phyloP scores from a whole-genome alignment of 2,329 filamentous ascomycete species.

The Dactylella cylindrospora region DNA sequence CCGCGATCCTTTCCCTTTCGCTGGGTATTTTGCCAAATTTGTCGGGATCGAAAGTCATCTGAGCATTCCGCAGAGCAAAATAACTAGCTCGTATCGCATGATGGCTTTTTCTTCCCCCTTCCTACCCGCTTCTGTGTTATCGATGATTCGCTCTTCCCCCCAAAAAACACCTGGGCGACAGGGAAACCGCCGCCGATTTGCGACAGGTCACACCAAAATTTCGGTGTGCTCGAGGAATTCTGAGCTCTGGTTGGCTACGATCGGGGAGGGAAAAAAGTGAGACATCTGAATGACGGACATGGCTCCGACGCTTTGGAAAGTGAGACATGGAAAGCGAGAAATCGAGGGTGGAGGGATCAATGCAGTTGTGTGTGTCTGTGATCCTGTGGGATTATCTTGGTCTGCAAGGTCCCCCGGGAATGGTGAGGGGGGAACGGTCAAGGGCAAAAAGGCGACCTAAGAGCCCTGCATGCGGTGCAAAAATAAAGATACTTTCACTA shows the following conservation, averaged over 20 bases:
- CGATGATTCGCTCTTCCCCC: too few relatives aligned
- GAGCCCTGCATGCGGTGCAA: too few relatives aligned
- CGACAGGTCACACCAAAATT: slow-evolving; percentile 40
- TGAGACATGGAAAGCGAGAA: slow-evolving; percentile 41
- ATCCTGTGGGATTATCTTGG: background rate
- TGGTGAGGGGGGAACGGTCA: background rate
- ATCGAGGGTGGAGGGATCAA: background rate
- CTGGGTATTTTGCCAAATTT: slow-evolving; percentile 5
- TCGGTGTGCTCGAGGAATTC: slow-evolving; percentile 20
- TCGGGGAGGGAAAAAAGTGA: slow-evolving; percentile 13
- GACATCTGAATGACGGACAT: slow-evolving; percentile 39
- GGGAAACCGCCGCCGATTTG: slow-evolving; percentile 31
- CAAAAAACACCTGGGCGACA: too few relatives aligned
- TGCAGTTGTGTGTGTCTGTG: background rate
- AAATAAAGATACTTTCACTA: too few relatives aligned
- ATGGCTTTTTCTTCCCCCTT: background rate
- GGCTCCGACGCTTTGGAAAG: slow-evolving; percentile 41
- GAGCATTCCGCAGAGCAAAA: background rate
- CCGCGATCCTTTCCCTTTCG: too few relatives aligned
- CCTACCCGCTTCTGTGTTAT: slow-evolving; percentile 13
- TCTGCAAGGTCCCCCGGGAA: slow-evolving; percentile 3
- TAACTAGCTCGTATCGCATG: too few relatives aligned
- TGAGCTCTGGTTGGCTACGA: slow-evolving; percentile 12
- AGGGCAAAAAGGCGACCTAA: too few relatives aligned
- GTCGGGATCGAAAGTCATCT: slow-evolving; percentile 5